A percentile compares a stretch with the other conserved stretches of the same genome.
Conservation (phyloP, 2,329 filamentous ascomycete genomes). For the Scorias spongiosa region DNA sequence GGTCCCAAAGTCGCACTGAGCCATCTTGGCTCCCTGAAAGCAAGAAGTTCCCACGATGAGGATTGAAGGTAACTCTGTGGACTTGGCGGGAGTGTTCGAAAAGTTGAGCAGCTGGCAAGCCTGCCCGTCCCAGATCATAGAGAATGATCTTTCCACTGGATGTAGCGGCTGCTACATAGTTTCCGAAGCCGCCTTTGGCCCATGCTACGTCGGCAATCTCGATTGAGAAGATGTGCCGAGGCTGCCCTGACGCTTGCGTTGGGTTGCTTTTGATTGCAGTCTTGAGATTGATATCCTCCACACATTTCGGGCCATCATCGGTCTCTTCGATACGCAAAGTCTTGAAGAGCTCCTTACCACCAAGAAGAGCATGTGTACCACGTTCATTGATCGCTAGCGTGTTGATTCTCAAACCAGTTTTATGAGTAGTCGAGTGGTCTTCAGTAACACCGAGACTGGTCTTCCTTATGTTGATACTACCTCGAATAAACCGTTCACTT, state of each 20-base stretch:
- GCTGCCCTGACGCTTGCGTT: constrained; percentile 32
- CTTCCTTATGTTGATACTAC: constrained; percentile 7
- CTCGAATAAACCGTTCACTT: constrained; percentile 9
- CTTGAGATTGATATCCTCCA: constrained; percentile 49
- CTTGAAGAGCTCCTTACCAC: constrained; percentile 51
- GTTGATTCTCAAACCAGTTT: constrained; percentile 48
- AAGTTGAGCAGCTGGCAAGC: constrained; percentile 45
- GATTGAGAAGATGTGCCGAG: constrained; percentile 33
- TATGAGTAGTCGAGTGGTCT: constrained; percentile 44
- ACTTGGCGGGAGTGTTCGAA: constrained; percentile 52
- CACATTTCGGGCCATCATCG: constrained; percentile 28
- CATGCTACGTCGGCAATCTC: constrained; percentile 52
- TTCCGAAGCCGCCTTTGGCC: constrained; percentile 46
- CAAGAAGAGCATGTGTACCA: constrained; percentile 48
- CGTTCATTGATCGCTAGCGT: constrained; percentile 49
- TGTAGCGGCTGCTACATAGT: constrained; percentile 47
- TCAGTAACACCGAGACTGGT: constrained; percentile 16
- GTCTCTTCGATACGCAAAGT: constrained; percentile 43
- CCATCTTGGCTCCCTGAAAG: constrained; percentile 51
- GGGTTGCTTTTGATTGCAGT: constrained; percentile 44
- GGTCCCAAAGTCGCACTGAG: constrained; percentile 49
- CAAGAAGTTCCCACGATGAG: constrained; percentile 42
- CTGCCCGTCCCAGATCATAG: constrained; percentile 47
- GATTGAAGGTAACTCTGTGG: constrained; percentile 50
- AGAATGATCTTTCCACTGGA: constrained; percentile 50